These are phyloP conservation scores for Mycothermus thermophilus DNA, from an alignment of 495 filamentous ascomycete species.

Conservation along the genomic window DNA sequence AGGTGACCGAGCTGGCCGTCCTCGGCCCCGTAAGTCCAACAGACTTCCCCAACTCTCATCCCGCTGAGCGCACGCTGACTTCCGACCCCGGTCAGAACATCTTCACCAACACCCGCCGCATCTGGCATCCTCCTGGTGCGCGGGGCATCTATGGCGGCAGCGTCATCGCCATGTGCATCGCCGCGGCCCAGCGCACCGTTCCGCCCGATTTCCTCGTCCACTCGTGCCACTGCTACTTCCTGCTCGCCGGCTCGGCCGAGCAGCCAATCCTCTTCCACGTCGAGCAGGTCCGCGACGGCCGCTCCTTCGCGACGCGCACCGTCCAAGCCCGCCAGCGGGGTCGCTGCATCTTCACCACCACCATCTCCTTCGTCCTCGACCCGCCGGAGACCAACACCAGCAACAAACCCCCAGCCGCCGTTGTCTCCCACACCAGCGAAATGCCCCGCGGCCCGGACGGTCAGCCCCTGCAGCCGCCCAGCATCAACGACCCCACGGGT, in stretches of 20 bases:
- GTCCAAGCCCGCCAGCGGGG: constrained; percentile 86
- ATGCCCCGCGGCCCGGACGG: constrained; percentile 36
- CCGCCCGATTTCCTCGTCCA: constrained; percentile 67
- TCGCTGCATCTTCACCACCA: constrained; percentile 88
- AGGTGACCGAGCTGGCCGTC: constrained; percentile 65
- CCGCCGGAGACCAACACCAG: constrained; percentile 34
- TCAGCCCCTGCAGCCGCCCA: constrained; percentile 18
- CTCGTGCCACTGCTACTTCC: constrained; percentile 98
- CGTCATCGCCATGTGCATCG: constrained; percentile 82
- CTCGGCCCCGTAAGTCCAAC: constrained; percentile 65
- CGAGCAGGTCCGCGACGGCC: constrained; percentile 80
- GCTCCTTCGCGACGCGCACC: constrained; percentile 82
- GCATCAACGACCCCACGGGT: constrained; percentile 25
- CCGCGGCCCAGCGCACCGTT: constrained; percentile 78
- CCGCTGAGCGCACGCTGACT: too few species aligned
- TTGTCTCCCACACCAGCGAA: constrained; percentile 44
- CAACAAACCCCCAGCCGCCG: constrained; percentile 33
- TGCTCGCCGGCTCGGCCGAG: constrained; percentile 71
- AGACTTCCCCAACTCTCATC: too few species aligned
- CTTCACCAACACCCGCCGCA: constrained; percentile 80
- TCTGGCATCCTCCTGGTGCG: constrained; percentile 84
- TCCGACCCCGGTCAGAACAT: constrained; percentile 43
- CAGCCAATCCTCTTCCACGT: constrained; percentile 85
- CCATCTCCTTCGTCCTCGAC: constrained; percentile 70
- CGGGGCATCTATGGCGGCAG: constrained; percentile 87